These are phyloP conservation scores for Fraxinus xanthoxyloides DNA, from an alignment of 305 asterid genomes.

Conservation along the genomic window DNA sequence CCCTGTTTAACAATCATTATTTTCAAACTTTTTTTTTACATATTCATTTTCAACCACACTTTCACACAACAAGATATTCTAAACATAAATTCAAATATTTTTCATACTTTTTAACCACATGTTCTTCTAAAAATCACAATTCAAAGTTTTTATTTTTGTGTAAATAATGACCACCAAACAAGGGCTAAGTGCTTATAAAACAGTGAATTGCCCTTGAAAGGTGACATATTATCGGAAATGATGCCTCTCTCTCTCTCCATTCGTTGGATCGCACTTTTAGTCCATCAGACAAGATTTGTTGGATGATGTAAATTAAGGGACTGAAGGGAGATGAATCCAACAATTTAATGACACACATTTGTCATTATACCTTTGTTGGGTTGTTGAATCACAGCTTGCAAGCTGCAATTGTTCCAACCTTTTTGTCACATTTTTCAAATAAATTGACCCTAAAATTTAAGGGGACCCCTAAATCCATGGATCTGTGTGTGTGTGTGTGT, in stretches of 20 bases:
- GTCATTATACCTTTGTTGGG: not conserved
- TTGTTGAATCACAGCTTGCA: not conserved
- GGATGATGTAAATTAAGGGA: not conserved
- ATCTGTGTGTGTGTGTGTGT: too few species aligned
- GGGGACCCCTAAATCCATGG: slow-evolving; percentile 19
- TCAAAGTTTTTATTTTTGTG: too few species aligned
- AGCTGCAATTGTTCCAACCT: not conserved
- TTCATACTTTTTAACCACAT: too few species aligned
- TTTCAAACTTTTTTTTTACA: too few species aligned
- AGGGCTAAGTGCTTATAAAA: too few species aligned
- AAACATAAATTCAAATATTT: too few species aligned
- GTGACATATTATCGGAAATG: not conserved
- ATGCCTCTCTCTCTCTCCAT: too few species aligned
- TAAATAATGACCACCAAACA: too few species aligned
- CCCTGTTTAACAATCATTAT: too few species aligned
- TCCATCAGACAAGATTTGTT: not conserved
- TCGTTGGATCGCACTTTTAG: not conserved
- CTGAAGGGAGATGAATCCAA: not conserved
- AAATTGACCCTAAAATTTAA: slow-evolving; percentile 41
- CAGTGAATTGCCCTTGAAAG: not conserved
- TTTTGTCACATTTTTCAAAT: slow-evolving; percentile 29
- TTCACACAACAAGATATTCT: too few species aligned
- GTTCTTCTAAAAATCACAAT: too few species aligned
- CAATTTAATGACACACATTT: not conserved
- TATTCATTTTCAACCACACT: too few species aligned